A percentile compares a stretch with the other conserved stretches of the same genome.
These are phyloP conservation scores for Ophioceras dolichostomum DNA, from an alignment of 2,329 filamentous ascomycete species.

Conservation along the genomic window DNA sequence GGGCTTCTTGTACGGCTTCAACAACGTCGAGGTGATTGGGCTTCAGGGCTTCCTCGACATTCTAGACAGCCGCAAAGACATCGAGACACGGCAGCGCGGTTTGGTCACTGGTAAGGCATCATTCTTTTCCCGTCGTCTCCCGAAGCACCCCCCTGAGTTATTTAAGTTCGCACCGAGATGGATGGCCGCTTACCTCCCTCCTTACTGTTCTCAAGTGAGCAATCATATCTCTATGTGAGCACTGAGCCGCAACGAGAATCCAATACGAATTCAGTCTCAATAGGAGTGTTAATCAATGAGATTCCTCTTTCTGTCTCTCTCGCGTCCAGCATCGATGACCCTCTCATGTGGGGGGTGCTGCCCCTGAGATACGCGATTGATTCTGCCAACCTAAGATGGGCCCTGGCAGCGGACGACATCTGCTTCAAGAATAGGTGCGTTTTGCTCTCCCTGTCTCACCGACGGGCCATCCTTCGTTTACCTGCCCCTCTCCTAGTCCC, in stretches of 20 bases:
- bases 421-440: slow-evolving; percentile 77
- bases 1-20: slow-evolving; percentile 63
- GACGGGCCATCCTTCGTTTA: not conserved
- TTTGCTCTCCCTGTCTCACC: no score
- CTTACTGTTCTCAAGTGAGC: slow-evolving; percentile 57
- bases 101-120: slow-evolving; percentile 61
- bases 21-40: slow-evolving; percentile 64
- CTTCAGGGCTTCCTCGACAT: slow-evolving; percentile 63
- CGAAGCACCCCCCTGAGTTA: not conserved
- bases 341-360: slow-evolving; percentile 82
- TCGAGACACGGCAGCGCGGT: slow-evolving; percentile 56
- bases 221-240: slow-evolving; percentile 86
- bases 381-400: slow-evolving; percentile 71
- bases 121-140: slow-evolving; percentile 1
- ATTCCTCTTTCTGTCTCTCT: no score
- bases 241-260: slow-evolving; percentile 3
- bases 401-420: slow-evolving; percentile 86
- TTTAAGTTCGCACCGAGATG: slow-evolving; percentile 1
- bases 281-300: no score
- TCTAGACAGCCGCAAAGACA: slow-evolving; percentile 60
- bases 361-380: slow-evolving; percentile 62
- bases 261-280: no score
- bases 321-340: slow-evolving; percentile 86
- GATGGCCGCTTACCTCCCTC: slow-evolving; percentile 7
- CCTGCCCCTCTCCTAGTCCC: not conserved